Base-by-base conservation (phyloP, 1,139 yeast species). In the Diutina sp. region DNA sequence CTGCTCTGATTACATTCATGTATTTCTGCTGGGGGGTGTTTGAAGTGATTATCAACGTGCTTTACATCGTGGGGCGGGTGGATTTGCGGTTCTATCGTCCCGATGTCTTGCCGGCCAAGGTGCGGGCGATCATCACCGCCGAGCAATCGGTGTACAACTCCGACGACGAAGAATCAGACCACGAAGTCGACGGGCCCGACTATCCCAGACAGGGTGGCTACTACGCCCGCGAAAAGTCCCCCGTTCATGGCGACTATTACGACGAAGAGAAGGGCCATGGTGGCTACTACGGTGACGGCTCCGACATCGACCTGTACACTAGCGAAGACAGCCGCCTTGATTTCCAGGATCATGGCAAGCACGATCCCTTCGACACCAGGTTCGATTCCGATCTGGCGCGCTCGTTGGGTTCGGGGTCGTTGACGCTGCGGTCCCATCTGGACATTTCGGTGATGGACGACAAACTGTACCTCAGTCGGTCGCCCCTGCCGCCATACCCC, bases 31-130 rank as follows among this genome's bases (percentile, higher is more conserved):
- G 88, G 81, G 87, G 87, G 32, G 80, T 77, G 4, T 72, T 83
- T 51, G 95, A 87, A 69, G 76, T 77, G 0, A 61, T 83, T 35
- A 79, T 84, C 58, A 76, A 83, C 58, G 60, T 82, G 6, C 58
- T 83, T 53, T 84, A 83, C 67, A 67, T 87, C 53, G 67, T 83
- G 35, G 83, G 84, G 51, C 75, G 95, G 65, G 80, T 84, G 55
- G 95, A 87, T 66, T 75, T 87, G 63, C 76, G 95, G 65, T 87
- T 87, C 71, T 87, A 87, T 74, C 82, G 89, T 67, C 93, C 93
- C 29, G 93, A 85, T 16, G 45, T 50, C 28, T 50, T 50, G 44
- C 53, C 53, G 14, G 28, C 25, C 41, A 50, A 50, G 28, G 53
- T 50, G 12, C 53, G 53, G 53, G 61, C 68, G 28, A 74, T 76